Evolutionary conservation across 1,139 yeast species (phyloP), one percentile per base, ranked within the genome.

Genomic region (Spathaspora sp.): DNA sequence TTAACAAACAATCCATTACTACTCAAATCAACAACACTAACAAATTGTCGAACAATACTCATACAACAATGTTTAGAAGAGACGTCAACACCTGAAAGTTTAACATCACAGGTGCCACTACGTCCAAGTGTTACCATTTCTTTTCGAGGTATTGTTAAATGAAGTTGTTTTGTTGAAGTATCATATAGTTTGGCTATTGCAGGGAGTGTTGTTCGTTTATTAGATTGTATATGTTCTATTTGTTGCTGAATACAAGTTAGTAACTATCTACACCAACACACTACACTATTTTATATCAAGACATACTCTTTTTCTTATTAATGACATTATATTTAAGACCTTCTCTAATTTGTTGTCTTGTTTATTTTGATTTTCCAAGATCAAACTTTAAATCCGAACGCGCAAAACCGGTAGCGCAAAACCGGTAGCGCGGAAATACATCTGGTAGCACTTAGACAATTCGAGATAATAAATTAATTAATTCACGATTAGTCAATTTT

Each of bases 1-100:
- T 86, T 86, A 13, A 86, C 68, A 53, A 69, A 82, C 0, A 88
- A 78, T 1, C 93, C 93, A 58, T 86, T 86, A 5, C 87, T 70
- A 53, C 89, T 83, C 41, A 71, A 56, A 59, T 86, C 91, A 2
- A 78, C 71, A 16, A 84, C 57, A 50, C 76, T 76, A 34, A 82
- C 61, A 40, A 78, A 64, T 42, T 74, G 78, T 25, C 72, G 61
- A 26, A 68, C 68, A 26, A 78, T 59, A 13, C 74, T 64, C 13
- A 85, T 60, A 48, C 76, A 74, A 53, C 89, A 82, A 59, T 86
- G 95, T 40, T 70, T 69, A 0, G 89, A 81, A 1, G 91, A 85
- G 9, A 85, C 83, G 56, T 86, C 91, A 1, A 72, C 67, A 2
- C 84, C 86, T 10, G 58, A 53, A 10, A 86, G 62, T 18, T 68